Evolutionary conservation across 2,329 filamentous ascomycete species (phyloP), one percentile per base, ranked within the genome.

Genomic region (Orbilia ellipsospora): DNA sequence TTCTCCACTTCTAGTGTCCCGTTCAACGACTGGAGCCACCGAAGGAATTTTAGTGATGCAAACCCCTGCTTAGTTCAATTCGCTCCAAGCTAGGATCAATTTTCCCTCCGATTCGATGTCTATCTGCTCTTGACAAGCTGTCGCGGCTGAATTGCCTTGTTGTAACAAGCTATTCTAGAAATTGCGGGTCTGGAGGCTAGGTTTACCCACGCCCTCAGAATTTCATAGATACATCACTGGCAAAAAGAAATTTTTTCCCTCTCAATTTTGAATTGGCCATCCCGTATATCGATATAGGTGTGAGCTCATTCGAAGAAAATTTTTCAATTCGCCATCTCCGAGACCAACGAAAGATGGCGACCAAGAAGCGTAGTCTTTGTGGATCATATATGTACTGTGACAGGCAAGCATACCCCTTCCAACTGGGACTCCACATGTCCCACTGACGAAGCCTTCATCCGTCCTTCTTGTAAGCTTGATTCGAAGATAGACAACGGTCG

Each of bases 131-230:
- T 28, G 52, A 45, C 57, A 23, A 56, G 44, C n/a, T 62, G 44
- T 74, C 51, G 51, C 70, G 70, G 63, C 70, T 74, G 70, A 74
- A 74, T 68, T 74, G 57, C 50, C 44, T 64, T 40, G 50, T 54
- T 67, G 69, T 51, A 51, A 44, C 63, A 67, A 73, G 56, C 28
- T 73, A 64, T 59, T 61, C 61, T 66, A 60, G 45, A 73, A 62
- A 67, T 64, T 72, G 52, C 60, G 67, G 67, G 60, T 59, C 67
- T 36, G 31, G 31, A 36, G 31, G 31, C 42, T 16, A 59, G 45
- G 51, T 72, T 60, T 72, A 62, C 20, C 64, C 64, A 69, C 36
- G 36, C 55, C 31, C 48, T 48, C 57, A 45, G 16, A 42, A 20
- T 8, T 48, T 28, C 4, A 55, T 12, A 69, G 23, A 40, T 62